Evolutionary conservation across 2,329 filamentous ascomycete species (phyloP).

Genomic region (Incumbomyces delicatus): DNA sequence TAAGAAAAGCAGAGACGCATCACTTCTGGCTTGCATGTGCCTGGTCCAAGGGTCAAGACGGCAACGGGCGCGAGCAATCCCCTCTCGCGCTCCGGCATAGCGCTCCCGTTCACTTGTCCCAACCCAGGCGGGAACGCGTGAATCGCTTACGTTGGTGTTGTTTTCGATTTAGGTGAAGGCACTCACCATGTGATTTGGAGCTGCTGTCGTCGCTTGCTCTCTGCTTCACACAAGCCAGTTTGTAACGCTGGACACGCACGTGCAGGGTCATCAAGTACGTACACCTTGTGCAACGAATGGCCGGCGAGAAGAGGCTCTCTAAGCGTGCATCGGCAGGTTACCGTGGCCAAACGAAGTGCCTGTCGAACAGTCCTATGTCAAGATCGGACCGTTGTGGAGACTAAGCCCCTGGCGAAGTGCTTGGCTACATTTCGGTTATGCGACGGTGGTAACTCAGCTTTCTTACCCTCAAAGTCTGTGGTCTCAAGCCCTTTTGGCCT

Average conservation of each 20-base stretch:
- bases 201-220: background rate
- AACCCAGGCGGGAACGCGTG: too few species aligned
- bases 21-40: background rate
- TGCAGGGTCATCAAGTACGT: background rate
- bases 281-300: background rate
- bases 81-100: background rate
- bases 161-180: background rate
- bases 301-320: background rate
- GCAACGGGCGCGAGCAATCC: slow-evolving; percentile 1
- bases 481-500: slow-evolving; percentile 27
- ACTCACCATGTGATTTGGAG: slow-evolving; percentile 6
- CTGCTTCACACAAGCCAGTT: slow-evolving; percentile 1
- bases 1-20: background rate
- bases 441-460: background rate
- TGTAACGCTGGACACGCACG: slow-evolving; percentile 4
- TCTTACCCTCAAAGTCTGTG: background rate
- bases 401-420: background rate
- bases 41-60: background rate
- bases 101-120: too few species aligned
- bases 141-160: background rate
- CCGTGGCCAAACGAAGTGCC: too few species aligned
- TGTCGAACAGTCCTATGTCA: background rate
- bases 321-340: background rate
- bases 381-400: slow-evolving; percentile 2
- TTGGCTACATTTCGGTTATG: slow-evolving; percentile 6